These are phyloP conservation scores for Claviceps purpurea DNA, from an alignment of 2,329 filamentous ascomycete species.

Conservation along the genomic window DNA sequence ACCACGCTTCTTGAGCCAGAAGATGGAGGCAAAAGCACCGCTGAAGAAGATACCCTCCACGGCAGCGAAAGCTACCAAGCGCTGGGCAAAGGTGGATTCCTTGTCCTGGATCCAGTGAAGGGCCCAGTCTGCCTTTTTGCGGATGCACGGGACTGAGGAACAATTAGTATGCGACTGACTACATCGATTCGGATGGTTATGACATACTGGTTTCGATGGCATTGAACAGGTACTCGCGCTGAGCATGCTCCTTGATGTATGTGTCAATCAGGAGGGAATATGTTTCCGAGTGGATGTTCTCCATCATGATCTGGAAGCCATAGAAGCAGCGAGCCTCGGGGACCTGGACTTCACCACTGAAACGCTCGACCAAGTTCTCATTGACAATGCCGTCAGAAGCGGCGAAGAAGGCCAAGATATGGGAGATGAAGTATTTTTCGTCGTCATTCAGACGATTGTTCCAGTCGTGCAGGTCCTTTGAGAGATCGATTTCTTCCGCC, in stretches of 20 bases:
- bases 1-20: slow-evolving; percentile 99
- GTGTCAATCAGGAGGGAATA: slow-evolving; percentile 98
- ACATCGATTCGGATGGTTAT: slow-evolving; percentile 4
- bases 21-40: slow-evolving; percentile 95
- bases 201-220: slow-evolving; percentile 89
- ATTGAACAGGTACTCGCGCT: slow-evolving; percentile 91
- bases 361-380: slow-evolving; percentile 96
- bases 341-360: slow-evolving; percentile 92
- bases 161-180: slow-evolving; percentile 5
- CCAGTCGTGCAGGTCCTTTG: slow-evolving; percentile 98
- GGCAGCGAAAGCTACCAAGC: slow-evolving; percentile 90
- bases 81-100: slow-evolving; percentile 87
- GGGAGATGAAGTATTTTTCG: slow-evolving; percentile 95
- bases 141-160: slow-evolving; percentile 72
- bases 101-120: slow-evolving; percentile 88
- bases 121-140: slow-evolving; percentile 98
- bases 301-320: slow-evolving; percentile 99
- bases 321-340: slow-evolving; percentile 99
- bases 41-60: slow-evolving; percentile 99
- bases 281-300: slow-evolving; percentile 99
- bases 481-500: slow-evolving; percentile 96
- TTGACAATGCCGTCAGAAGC: slow-evolving; percentile 99
- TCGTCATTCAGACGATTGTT: slow-evolving; percentile 95
- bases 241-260: slow-evolving; percentile 95
- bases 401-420: slow-evolving; percentile 97